Conservation (phyloP, 1,284 basidiomycete genomes). For the Ceratobasidium sp. region DNA sequence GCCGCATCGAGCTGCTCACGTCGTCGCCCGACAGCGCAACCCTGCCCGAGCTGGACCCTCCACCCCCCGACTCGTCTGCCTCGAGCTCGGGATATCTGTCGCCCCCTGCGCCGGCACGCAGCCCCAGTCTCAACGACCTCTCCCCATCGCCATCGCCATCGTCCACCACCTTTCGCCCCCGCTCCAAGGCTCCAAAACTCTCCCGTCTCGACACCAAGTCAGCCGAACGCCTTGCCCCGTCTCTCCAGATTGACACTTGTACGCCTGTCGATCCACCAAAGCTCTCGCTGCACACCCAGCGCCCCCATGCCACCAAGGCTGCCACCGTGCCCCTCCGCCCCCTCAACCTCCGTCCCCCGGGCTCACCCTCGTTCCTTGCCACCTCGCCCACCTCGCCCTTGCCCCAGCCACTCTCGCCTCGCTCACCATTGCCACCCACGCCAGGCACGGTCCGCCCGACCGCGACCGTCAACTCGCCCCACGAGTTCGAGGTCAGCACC, state of each 20-base stretch:
- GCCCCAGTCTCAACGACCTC: constrained; percentile 52
- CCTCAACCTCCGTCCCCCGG: constrained; percentile 67
- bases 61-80: constrained; percentile 15
- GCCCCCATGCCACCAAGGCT: constrained; percentile 44
- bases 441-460: constrained; percentile 63
- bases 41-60: constrained; percentile 25
- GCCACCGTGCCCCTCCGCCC: constrained; percentile 53
- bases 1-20: constrained; percentile 20
- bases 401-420: constrained; percentile 46
- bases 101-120: constrained; percentile 56
- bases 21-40: constrained; percentile 23
- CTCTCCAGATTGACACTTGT: constrained; percentile 65
- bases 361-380: constrained; percentile 63
- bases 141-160: constrained; percentile 67
- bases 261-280: constrained; percentile 48
- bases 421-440: constrained; percentile 54
- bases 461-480: constrained; percentile 60
- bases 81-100: constrained; percentile 51
- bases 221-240: constrained; percentile 58
- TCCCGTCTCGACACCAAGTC: constrained; percentile 65
- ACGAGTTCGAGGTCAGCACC: constrained; percentile 77
- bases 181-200: constrained; percentile 58
- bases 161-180: constrained; percentile 27
- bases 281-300: constrained; percentile 13
- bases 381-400: constrained; percentile 46